A percentile compares a stretch with the other conserved stretches of the same genome.
These are phyloP conservation scores for Panicum virgatum DNA, from an alignment of 202 grass and related monocot genomes.

Conservation along the genomic window DNA sequence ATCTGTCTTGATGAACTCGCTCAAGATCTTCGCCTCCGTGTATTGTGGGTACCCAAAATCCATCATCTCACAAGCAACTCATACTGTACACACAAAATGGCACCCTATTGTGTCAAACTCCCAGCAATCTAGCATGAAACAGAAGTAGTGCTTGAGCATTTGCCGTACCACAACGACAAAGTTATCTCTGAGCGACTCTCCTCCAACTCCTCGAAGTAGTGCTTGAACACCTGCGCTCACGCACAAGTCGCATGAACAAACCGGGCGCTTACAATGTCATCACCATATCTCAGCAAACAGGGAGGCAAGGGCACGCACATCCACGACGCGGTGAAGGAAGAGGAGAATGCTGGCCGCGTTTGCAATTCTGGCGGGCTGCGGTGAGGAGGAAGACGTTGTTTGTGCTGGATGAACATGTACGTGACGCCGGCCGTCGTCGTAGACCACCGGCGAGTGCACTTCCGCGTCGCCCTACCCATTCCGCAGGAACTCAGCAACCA, in stretches of 20 bases:
- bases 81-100: slow-evolving; percentile 56
- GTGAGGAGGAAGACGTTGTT: slow-evolving; percentile 92
- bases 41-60: slow-evolving; percentile 99
- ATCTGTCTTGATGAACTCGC: slow-evolving; percentile 98
- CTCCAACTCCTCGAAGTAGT: slow-evolving; percentile 98
- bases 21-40: slow-evolving; percentile 95
- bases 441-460: slow-evolving; percentile 78
- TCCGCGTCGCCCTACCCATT: slow-evolving; percentile 76
- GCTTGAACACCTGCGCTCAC: slow-evolving; percentile 82
- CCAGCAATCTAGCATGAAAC: neutral
- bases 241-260: neutral
- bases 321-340: slow-evolving; percentile 84
- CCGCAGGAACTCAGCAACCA: slow-evolving; percentile 40
- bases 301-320: slow-evolving; percentile 46
- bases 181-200: slow-evolving; percentile 97
- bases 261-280: neutral
- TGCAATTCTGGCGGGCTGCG: slow-evolving; percentile 95
- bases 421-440: slow-evolving; percentile 85
- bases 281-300: neutral
- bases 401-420: slow-evolving; percentile 99
- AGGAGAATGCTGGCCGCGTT: slow-evolving; percentile 95
- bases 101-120: neutral
- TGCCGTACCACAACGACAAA: slow-evolving; percentile 94
- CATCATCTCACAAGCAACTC: slow-evolving; percentile 98
- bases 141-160: neutral